Percentiles rank a stretch among this genome's conserved stretches.
phyloP scores from a whole-genome alignment of 139 green algal genomes.

The Chlorella sp. region DNA sequence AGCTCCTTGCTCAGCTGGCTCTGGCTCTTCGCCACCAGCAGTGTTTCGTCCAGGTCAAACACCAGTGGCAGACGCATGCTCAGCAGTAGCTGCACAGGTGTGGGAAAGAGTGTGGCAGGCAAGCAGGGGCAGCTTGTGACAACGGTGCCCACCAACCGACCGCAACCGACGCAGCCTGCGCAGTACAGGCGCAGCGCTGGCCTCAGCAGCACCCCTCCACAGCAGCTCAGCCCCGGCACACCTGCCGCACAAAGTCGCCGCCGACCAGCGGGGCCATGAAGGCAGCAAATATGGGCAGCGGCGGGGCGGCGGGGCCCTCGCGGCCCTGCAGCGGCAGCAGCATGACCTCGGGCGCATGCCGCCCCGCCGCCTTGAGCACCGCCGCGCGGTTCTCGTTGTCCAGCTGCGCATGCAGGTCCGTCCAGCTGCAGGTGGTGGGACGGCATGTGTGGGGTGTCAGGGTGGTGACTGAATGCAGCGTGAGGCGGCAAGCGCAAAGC shows the following conservation, averaged over 20 bases:
- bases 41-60: constrained; percentile 92
- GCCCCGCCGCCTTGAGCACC: not conserved
- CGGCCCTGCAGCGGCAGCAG: constrained; percentile 2
- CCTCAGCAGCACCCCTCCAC: too few species aligned
- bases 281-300: constrained; percentile 31
- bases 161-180: too few species aligned
- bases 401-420: constrained; percentile 10
- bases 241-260: constrained; percentile 33
- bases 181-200: too few species aligned
- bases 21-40: constrained; percentile 73
- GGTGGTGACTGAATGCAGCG: not conserved
- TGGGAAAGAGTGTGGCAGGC: not conserved
- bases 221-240: not conserved
- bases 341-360: constrained; percentile 1
- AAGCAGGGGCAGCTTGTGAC: too few species aligned
- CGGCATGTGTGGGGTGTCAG: not conserved
- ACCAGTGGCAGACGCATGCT: constrained; percentile 72
- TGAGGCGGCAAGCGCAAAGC: not conserved
- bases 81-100: constrained; percentile 51
- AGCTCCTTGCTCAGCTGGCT: constrained; percentile 58
- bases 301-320: not conserved
- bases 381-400: not conserved
- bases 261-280: constrained; percentile 10
- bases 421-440: not conserved
- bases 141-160: too few species aligned